Conservation (phyloP, 2,329 filamentous ascomycete genomes). For the Fusarium sp. region DNA sequence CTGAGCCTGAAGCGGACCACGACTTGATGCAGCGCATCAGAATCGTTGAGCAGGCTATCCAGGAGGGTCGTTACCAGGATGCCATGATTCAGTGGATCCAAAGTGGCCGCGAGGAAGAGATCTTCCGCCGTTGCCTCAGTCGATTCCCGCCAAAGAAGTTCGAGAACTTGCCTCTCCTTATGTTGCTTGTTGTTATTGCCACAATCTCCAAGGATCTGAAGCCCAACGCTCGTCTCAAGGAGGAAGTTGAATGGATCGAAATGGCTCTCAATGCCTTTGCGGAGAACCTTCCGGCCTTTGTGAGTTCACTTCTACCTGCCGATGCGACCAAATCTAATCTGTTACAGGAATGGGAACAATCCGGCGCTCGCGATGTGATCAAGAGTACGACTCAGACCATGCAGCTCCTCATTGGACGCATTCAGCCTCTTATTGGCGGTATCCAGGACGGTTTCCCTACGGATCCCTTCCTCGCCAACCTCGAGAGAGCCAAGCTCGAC, state of each 20-base stretch:
- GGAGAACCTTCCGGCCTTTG: conserved; percentile 60
- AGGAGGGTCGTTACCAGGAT: conserved; percentile 69
- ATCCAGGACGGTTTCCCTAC: conserved; percentile 54
- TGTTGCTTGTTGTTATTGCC: conserved; percentile 73
- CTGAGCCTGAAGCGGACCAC: conserved; percentile 53
- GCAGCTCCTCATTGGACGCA: conserved; percentile 52
- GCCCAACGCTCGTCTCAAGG: conserved; percentile 62
- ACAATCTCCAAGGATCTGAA: conserved; percentile 71
- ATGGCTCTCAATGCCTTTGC: conserved; percentile 67
- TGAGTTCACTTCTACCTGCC: conserved; percentile 52
- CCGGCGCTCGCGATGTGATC: conserved; percentile 52
- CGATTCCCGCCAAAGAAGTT: conserved; percentile 57
- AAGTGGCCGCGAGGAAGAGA: conserved; percentile 69
- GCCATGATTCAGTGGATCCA: conserved; percentile 76
- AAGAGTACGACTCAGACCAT: conserved; percentile 55
- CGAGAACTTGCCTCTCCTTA: conserved; percentile 67
- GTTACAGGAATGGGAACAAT: conserved; percentile 54
- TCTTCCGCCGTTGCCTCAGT: conserved; percentile 64
- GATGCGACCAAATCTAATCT: conserved; percentile 24
- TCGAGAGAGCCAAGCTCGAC: conserved; percentile 55
- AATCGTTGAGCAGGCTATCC: conserved; percentile 71
- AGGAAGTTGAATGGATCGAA: conserved; percentile 71
- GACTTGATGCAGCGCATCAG: conserved; percentile 69
- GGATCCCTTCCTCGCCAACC: conserved; percentile 54
- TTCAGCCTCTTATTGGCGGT: conserved; percentile 51